Evolutionary conservation across 164 flowering plant genomes (phyloP), one percentile per base, ranked within the genome.

Genomic region (Amborella trichopoda): DNA sequence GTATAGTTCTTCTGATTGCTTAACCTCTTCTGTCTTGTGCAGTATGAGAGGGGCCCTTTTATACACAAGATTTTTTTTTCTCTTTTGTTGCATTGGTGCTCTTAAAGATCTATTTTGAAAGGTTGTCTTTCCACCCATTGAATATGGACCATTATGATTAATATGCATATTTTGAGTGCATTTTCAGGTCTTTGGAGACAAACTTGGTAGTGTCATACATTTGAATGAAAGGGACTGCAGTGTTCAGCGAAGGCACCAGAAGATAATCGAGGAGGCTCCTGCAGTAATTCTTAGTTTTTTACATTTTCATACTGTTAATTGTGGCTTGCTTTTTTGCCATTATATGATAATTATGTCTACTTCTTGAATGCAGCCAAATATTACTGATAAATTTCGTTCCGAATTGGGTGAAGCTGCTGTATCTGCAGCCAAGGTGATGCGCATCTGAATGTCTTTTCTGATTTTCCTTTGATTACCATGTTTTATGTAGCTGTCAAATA

Each of bases 221-320:
- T 66, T 93, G 24, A 70, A 82, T 57, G 95, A 93, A 72, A 78
- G 99, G 46, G 99, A 93, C 62, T 93, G 99, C 78, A 93, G 99
- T 61, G 83, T 93, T 56, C 99, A 93, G 64, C 78, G 99, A 63
- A 80, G 99, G 65, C 99, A 93, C 69, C 99, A 93, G 63, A 93
- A 93, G 72, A 93, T 93, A 44, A 93, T 93, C 55, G 99, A 93
- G 71, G 99, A 93, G 78, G 99, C 99, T 52, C 99, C 96, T 32
- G 99, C 99, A 59, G 99, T 91, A 82, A 67, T 51, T 40, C 47
- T 54, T 50, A 12, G n/a, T 27, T 58, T 46, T 54, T 26, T 55
- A 19, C 19, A n/a, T 32, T 37, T 3, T 17, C 50, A 27, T 23
- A 16, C 53, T 61, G 28, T 43, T 36, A 5, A 14, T 63, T 56